Evolutionary conservation across 1,139 yeast genomes (phyloP).

Genomic region (Suhomyces panamericanus): DNA sequence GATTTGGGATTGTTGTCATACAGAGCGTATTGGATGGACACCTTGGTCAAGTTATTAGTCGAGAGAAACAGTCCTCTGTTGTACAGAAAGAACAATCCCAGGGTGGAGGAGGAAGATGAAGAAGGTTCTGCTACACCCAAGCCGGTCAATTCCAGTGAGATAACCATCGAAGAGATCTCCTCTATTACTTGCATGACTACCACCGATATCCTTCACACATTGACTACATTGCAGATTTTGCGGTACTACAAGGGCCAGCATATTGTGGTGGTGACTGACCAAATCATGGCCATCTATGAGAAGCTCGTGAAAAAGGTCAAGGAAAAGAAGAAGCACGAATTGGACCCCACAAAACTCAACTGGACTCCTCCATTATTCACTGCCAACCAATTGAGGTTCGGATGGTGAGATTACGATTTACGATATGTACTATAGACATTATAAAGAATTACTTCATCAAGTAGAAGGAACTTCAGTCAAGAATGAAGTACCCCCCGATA

Average conservation of each 20-base stretch:
- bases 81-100: constrained; percentile 41
- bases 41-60: constrained; percentile 70
- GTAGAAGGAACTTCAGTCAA: too few relatives aligned
- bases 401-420: constrained; percentile 56
- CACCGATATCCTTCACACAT: constrained; percentile 88
- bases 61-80: constrained; percentile 53
- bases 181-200: constrained; percentile 91
- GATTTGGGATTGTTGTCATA: constrained; percentile 91
- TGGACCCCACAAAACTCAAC: constrained; percentile 67
- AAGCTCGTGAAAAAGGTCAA: constrained; percentile 56
- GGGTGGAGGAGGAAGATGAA: constrained; percentile 29
- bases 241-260: constrained; percentile 96
- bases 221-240: constrained; percentile 86
- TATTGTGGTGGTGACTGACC: constrained; percentile 86
- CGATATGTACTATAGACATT: constrained; percentile 5
- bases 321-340: constrained; percentile 71
- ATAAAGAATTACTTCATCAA: too few relatives aligned
- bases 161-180: constrained; percentile 91
- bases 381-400: constrained; percentile 92
- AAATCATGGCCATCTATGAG: constrained; percentile 74
- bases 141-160: constrained; percentile 44
- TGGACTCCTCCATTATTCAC: constrained; percentile 98
- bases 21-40: constrained; percentile 96
- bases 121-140: constrained; percentile 22
- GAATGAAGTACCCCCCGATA: too few relatives aligned